Percentiles rank a stretch among this genome's conserved stretches.
Conservation (phyloP, 108 stramenopile species). For the Discostella pseudostelligera region DNA sequence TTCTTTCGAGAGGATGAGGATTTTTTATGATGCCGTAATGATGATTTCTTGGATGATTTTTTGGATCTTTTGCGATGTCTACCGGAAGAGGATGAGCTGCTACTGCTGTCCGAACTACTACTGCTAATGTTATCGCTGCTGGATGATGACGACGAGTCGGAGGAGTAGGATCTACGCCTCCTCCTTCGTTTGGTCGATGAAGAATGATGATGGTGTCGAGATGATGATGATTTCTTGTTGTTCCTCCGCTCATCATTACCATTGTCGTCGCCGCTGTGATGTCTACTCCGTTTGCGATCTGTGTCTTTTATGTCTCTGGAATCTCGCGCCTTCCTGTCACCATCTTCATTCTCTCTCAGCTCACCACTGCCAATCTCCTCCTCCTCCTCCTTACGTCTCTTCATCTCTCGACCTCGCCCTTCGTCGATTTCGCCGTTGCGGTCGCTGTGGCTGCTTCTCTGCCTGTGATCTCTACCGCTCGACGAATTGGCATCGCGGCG, state of each 20-base stretch:
- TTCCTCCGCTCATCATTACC: constrained; percentile 17
- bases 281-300: background rate
- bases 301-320: too few relatives aligned
- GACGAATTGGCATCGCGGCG: too few relatives aligned
- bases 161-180: constrained; percentile 18
- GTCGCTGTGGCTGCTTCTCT: constrained; percentile 3
- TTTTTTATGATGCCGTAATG: background rate
- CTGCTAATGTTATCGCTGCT: background rate
- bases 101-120: constrained; percentile 25
- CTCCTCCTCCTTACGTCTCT: background rate
- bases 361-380: too few relatives aligned
- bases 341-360: too few relatives aligned
- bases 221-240: constrained; percentile 19
- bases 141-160: constrained; percentile 28
- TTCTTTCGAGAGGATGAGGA: constrained; percentile 14
- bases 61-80: constrained; percentile 11
- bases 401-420: constrained; percentile 9
- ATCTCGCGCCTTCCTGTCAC: too few relatives aligned
- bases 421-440: constrained; percentile 18
- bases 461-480: background rate
- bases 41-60: constrained; percentile 14
- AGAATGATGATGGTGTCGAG: constrained; percentile 28
- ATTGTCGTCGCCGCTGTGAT: background rate
- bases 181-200: constrained; percentile 21
- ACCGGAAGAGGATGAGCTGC: constrained; percentile 9